A percentile compares a stretch with the other conserved stretches of the same genome.
These are phyloP conservation scores for Monilinia aucupariae DNA, from an alignment of 2,329 filamentous ascomycete species.

Conservation along the genomic window DNA sequence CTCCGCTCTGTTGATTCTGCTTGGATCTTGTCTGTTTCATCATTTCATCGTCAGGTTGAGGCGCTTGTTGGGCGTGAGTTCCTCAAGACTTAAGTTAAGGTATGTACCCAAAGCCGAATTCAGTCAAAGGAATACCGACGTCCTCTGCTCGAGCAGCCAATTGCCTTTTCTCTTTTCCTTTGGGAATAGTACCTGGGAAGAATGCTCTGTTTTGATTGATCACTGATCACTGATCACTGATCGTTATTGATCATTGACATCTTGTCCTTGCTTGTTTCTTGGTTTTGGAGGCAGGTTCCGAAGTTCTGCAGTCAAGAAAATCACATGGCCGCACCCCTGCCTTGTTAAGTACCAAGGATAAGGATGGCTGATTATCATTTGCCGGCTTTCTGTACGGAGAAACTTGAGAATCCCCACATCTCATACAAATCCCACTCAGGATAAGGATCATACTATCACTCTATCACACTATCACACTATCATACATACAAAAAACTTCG, in stretches of 20 bases:
- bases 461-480: neutral
- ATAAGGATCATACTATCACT: neutral
- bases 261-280: neutral
- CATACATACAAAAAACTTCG: slow-evolving; percentile 2
- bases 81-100: neutral
- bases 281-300: neutral
- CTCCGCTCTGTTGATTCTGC: neutral
- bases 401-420: slow-evolving; percentile 13
- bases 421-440: neutral
- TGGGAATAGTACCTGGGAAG: too few relatives aligned
- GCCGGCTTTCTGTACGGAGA: slow-evolving; percentile 5
- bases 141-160: too few relatives aligned
- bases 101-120: neutral
- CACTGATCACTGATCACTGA: too few relatives aligned
- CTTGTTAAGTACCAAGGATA: slow-evolving; percentile 10
- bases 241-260: neutral
- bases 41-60: slow-evolving; percentile 4
- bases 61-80: slow-evolving; percentile 6
- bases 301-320: neutral
- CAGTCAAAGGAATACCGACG: neutral
- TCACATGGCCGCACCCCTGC: neutral
- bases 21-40: neutral
- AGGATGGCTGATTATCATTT: slow-evolving; percentile 6
- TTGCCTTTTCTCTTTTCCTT: neutral
- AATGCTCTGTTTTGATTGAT: neutral